phyloP scores from a whole-genome alignment of 2,329 filamentous ascomycete genomes.

The Nigrospora oryzae region DNA sequence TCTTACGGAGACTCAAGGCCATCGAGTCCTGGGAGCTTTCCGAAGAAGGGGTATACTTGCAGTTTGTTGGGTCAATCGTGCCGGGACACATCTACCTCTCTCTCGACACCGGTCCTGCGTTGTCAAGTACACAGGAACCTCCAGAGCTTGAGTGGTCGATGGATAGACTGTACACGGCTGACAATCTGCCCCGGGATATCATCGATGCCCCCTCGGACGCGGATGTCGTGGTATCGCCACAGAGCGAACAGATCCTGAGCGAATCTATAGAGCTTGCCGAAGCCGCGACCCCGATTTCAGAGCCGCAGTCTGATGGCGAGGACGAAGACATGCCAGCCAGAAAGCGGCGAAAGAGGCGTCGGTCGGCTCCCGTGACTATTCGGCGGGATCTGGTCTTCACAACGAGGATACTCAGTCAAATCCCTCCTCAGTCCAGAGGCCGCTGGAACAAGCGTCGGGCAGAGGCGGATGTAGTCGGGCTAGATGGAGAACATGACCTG shows the following conservation, averaged over 20 bases:
- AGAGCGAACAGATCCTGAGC: background rate
- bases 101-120: conserved; percentile 15
- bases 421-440: conserved; percentile 18
- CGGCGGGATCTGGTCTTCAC: conserved; percentile 14
- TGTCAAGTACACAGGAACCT: conserved; percentile 12
- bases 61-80: conserved; percentile 22
- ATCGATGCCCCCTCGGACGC: conserved; percentile 18
- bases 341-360: background rate
- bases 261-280: no score
- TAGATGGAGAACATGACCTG: conserved; percentile 36
- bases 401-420: conserved; percentile 15
- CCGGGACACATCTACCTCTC: conserved; percentile 31
- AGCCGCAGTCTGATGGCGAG: background rate
- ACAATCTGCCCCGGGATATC: conserved; percentile 33
- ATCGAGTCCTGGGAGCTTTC: conserved; percentile 39
- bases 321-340: background rate
- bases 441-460: conserved; percentile 22
- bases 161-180: conserved; percentile 28
- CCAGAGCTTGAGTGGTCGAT: conserved; percentile 25
- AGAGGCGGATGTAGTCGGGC: conserved; percentile 21
- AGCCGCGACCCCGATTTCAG: no score
- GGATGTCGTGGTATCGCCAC: conserved; percentile 15
- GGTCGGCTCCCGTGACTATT: conserved; percentile 13
- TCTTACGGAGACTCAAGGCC: conserved; percentile 19
- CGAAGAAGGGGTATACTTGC: conserved; percentile 19